Evolutionary conservation across 129 eudicot species (phyloP), one percentile per base, ranked within the genome.

Genomic region (Lactuca saligna): DNA sequence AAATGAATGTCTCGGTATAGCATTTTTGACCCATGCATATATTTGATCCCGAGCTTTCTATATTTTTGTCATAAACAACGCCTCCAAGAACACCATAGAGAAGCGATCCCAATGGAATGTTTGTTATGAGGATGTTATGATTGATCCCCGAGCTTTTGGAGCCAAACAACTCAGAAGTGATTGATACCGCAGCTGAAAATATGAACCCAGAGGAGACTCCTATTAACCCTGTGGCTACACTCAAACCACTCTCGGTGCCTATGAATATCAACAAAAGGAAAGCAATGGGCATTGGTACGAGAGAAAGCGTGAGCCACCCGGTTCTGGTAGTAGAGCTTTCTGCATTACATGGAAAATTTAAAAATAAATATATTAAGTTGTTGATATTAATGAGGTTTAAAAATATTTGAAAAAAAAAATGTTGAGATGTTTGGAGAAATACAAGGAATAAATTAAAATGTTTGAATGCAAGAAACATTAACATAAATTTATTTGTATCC

Each of bases 91-190:
- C 61, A 13, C 96, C 88, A 61, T 83, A 88, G 56, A 85, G 51
- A 13, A 88, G 69, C 1, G 96, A 88, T 51, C 96, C 96, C 13
- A 85, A 65, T 3, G 96, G 91, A 62, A 83, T 83, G 82, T 88
- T 88, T 35, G 96, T 88, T 50, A 88, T 85, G 66, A 88, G 79
- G 48, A 88, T 81, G 55, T 85, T 88, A 66, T 88, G 96, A 55
- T 88, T 88, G 68, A 88, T 80, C 14, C 96, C 89, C 0, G 80
- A 81, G 68, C 85, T 85, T 68, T 67, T 72, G 7, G 91, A 81
- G 15, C 91, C 96, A 55, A 88, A 88, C 8, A 85, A 74, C 78
- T 88, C 91, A 4, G 87, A 85, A 42, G 96, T 88, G 32, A 88
- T 82, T 65, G 96, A 82, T 16, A 85, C 87, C 0, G 87, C 88